Evolutionary conservation across 768 basidiomycete species (phyloP), one percentile per base, ranked within the genome.

Genomic region (Tulasnella sp.): DNA sequence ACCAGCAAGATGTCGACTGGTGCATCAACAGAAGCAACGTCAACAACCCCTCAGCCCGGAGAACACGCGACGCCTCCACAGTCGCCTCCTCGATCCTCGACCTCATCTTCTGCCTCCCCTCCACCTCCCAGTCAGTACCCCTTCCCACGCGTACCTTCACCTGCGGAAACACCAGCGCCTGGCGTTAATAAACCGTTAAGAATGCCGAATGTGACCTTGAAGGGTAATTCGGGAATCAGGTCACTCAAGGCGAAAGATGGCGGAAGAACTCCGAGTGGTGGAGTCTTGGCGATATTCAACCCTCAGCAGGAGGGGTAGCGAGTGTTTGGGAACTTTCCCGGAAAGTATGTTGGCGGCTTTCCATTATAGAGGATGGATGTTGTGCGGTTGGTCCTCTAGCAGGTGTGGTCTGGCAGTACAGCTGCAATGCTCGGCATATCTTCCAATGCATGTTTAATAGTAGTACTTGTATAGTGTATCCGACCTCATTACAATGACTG

Each of bases 211-310:
- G 72, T 42, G 14, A 70, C 71, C 29, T 12, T 37, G 49, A 72
- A 39, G 34, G 54, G 58, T 45, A 38, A 37, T 38, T 54, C 45
- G 36, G 70, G 67, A 38, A 91, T 93, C 91, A 90, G 91, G 80
- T 89, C 87, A 3, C 87, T 89, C 36, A 87, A 91, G 54, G 93
- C 90, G 69, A 85, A 91, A 76, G 91, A 93, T 82, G 92, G 93
- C 2, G 93, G 93, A 49, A 85, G 92, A 79, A 94, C 93, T 78
- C 91, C 93, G 84, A 94, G 92, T 80, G 92, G 92, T 1, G 93
- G 93, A n/a, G 91, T 94, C 38, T 90, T 89, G 80, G 93, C 91
- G 14, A 86, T 93, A n/a, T 78, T 78, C 70, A 75, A 74, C 38
- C 73, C 73, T 74, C 42, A 38, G 37, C 45, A 74, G 22, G 73